Base-by-base conservation (phyloP, 176 grass and related monocot species). In the Neostapfia colusana region DNA sequence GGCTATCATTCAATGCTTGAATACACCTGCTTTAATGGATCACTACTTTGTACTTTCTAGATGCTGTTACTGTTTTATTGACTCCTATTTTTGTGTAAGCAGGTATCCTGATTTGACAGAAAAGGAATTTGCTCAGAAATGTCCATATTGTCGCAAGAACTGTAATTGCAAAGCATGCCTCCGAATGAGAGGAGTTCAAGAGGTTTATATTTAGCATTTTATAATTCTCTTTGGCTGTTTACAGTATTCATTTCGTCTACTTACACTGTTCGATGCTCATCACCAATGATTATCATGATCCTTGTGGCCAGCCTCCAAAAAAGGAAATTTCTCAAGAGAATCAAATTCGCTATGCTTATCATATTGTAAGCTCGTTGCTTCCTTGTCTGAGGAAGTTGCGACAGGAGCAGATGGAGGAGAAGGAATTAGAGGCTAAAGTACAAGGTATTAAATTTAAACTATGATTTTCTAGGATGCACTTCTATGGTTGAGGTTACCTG, bases 121-220 rank as follows among this genome's bases (percentile, higher is more conserved):
- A 57, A 71, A 85, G 26, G 87, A 88, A 16, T 73, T 92, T 76
- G 66, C 85, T 71, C 25, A 14, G 2, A 86, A 90, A 65, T 90
- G 89, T 23, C 89, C 87, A 31, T 77, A 85, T 75, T 97, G 93
- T 63, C 63, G 72, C 39, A 84, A 68, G 5, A 92, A 92, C 57
- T 97, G 89, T 76, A 97, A 92, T 77, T 97, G 87, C 77, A 97
- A 97, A 78, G 60, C 56, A 67, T 95, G 89, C 64, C 80, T 91
- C 51, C 65, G 81, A 43, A 85, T 85, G 84, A 85, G 25, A 61
- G 62, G 78, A 63, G 15, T 89, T 67, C 17, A 46, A 46, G 69
- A 89, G 86, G 89, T 91, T 42, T 74, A 73, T 14, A 65, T 56
- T 31, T 71, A 23, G 27, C 39, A 73, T n/a, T n/a, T 10, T 8